These are phyloP conservation scores for Periconia macrospinosa DNA, from an alignment of 2,329 filamentous ascomycete species.

Conservation along the genomic window DNA sequence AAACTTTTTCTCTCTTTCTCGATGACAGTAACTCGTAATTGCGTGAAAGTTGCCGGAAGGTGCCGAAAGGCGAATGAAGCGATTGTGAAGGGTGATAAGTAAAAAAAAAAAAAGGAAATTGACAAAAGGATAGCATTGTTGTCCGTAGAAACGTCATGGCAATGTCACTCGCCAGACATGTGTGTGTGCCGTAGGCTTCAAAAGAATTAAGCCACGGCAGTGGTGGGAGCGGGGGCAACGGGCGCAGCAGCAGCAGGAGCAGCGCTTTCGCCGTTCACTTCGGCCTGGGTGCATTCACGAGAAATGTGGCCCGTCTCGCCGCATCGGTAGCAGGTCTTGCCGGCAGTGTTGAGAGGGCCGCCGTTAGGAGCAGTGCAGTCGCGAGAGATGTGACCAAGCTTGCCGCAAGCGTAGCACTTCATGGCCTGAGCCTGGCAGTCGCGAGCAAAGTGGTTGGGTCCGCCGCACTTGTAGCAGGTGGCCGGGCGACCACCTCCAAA, in stretches of 20 bases:
- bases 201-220: neutral
- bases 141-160: conserved; percentile 8
- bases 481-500: conserved; percentile 70
- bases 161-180: conserved; percentile 20
- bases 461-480: conserved; percentile 71
- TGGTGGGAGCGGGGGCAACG: conserved; percentile 40
- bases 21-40: conserved; percentile 40
- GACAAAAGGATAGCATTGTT: conserved; percentile 2
- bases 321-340: conserved; percentile 98
- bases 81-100: conserved; percentile 28
- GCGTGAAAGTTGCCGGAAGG: conserved; percentile 39
- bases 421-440: conserved; percentile 98
- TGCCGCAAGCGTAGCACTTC: conserved; percentile 98
- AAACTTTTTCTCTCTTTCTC: conserved; percentile 37
- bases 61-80: conserved; percentile 33
- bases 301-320: conserved; percentile 95
- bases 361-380: conserved; percentile 98
- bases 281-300: conserved; percentile 85
- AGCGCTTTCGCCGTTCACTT: conserved; percentile 49
- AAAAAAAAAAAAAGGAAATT: conserved; percentile 16
- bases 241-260: conserved; percentile 38
- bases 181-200: neutral
- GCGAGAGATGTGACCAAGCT: conserved; percentile 82
- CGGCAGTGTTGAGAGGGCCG: conserved; percentile 89
- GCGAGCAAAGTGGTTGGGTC: conserved; percentile 96